Conservation (phyloP, 2,329 filamentous ascomycete species). For the Botrytis byssoidea region DNA sequence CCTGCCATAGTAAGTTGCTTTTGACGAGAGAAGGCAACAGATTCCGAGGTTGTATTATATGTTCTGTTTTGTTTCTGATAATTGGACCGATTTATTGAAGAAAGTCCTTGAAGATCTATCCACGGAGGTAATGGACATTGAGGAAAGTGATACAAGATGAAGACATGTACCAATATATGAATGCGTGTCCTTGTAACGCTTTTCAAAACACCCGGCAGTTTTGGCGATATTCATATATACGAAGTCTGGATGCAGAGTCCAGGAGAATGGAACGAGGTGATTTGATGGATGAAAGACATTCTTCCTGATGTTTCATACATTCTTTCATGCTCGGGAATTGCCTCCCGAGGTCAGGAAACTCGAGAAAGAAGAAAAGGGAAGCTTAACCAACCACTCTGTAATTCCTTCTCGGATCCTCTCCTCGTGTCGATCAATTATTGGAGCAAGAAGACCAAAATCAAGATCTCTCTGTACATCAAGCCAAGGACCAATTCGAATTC, state of each 20-base stretch:
- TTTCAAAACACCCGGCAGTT: neutral
- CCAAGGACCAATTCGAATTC: neutral
- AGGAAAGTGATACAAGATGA: neutral
- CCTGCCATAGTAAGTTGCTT: neutral
- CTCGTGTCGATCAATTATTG: neutral
- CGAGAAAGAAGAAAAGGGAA: neutral
- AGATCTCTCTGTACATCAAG: neutral
- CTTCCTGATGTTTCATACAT: conserved; percentile 4
- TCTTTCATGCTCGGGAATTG: neutral
- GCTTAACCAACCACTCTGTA: neutral
- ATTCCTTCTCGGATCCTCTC: neutral
- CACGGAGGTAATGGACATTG: neutral
- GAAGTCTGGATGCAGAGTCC: neutral
- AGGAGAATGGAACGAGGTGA: neutral
- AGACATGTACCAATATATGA: neutral
- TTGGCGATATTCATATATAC: too few species aligned
- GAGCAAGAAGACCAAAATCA: neutral
- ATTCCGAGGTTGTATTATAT: neutral
- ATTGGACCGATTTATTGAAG: neutral
- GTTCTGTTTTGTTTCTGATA: neutral
- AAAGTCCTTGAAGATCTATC: neutral
- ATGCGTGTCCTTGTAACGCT: neutral
- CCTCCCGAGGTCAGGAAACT: neutral
- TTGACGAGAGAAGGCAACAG: neutral
- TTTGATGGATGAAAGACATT: conserved; percentile 5